Evolutionary conservation across 192 early-diverging fungal genomes (phyloP).

Genomic region (Geranomyces variabilis): DNA sequence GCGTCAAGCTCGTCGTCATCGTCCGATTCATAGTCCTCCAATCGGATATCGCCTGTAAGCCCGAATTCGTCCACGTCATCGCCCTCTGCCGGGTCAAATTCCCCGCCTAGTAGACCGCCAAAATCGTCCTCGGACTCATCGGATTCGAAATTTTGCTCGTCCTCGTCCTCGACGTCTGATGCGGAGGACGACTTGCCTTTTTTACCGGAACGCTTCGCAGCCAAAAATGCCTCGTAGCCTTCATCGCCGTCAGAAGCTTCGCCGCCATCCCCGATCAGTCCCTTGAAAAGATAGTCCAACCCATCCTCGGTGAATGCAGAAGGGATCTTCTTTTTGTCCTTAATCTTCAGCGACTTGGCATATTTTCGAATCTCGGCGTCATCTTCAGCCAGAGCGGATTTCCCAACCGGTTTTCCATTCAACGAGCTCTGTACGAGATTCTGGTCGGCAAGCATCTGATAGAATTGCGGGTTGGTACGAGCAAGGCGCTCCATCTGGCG

Average conservation of each 20-base stretch:
- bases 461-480: conserved; percentile 35
- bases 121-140: conserved; percentile 29
- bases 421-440: conserved; percentile 11
- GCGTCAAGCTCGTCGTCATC: conserved; percentile 37
- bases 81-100: background rate
- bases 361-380: conserved; percentile 38
- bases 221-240: background rate
- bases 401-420: background rate
- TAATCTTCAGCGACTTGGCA: conserved; percentile 39
- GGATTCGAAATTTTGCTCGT: background rate
- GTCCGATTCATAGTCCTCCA: conserved; percentile 7
- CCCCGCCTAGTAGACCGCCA: conserved; percentile 12
- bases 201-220: conserved; percentile 29
- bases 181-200: conserved; percentile 3
- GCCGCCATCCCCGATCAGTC: background rate
- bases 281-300: conserved; percentile 33
- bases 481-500: conserved; percentile 31
- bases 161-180: background rate
- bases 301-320: conserved; percentile 39
- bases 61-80: conserved; percentile 29
- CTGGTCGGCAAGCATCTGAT: conserved; percentile 25
- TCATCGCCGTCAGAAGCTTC: background rate
- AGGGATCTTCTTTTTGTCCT: conserved; percentile 36
- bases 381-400: conserved; percentile 32
- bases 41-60: conserved; percentile 8